Base-by-base conservation (phyloP, 257 asterid species). In the Henckelia pumila region DNA sequence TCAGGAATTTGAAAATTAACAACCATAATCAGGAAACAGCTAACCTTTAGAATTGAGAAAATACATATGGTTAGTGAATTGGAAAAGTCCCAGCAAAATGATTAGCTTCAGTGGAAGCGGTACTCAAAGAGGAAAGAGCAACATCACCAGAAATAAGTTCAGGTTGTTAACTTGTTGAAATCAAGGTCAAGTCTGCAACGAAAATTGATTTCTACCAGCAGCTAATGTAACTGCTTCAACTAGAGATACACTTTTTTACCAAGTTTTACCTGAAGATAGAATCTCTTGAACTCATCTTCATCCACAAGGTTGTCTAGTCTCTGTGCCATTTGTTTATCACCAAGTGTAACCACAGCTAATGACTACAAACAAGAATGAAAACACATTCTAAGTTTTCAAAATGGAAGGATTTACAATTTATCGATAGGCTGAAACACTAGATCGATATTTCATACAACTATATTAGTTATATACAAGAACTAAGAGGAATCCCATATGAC, bases 301-400 rank as follows among this genome's bases (percentile, higher is more conserved):
- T 93, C 97, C 49, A 93, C 86, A 66, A 93, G 94, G 81, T 88
- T 90, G 84, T 93, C 99, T 68, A 93, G 70, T 78, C 84, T 86
- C 73, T 90, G 99, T 35, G 99, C 97, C 99, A 93, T 93, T 68
- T 90, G 82, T 75, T 81, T 85, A 78, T 93, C 99, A 76, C 99
- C 99, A 64, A 93, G 96, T 40, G 99, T 90, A 78, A 77, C 96
- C 72, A 93, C 99, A 11, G 99, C 99, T 79, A 93, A 76, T 26
- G 99, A 81, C 95, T 90, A 72, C 57, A 56, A 69, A 33, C 60
- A 40, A 67, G 65, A 62, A 70, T 59, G 6, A 11, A 44, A 71
- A 72, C 49, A 26, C 44, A 73, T 61, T 7, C 32, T 33, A 14
- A 56, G 59, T 30, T 17, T 74, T 49, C 56, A 53, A 62, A 9